phyloP scores from a whole-genome alignment of 2,329 filamentous ascomycete species.

The Aspergillus clavatus region DNA sequence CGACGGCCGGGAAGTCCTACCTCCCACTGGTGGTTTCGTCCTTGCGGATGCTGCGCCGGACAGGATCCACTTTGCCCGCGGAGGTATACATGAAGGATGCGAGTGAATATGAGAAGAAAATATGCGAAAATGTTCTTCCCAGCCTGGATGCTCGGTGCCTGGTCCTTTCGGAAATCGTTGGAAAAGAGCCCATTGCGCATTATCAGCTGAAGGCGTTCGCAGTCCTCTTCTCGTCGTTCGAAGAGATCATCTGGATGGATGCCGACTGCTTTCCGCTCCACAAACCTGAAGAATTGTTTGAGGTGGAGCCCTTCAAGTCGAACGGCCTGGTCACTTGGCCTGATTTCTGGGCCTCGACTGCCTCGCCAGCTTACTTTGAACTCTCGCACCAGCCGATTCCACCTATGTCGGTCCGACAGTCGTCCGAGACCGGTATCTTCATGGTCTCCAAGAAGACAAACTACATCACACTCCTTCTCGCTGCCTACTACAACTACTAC shows the following conservation, averaged over 20 bases:
- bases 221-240: slow-evolving; percentile 54
- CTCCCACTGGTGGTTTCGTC: slow-evolving; percentile 49
- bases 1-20: slow-evolving; percentile 46
- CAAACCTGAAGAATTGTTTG: slow-evolving; percentile 44
- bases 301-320: slow-evolving; percentile 47
- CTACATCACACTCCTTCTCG: slow-evolving; percentile 30
- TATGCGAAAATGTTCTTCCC: slow-evolving; percentile 40
- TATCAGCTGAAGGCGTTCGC: slow-evolving; percentile 55
- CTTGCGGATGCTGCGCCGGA: slow-evolving; percentile 49
- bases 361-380: slow-evolving; percentile 40
- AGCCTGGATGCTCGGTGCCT: slow-evolving; percentile 41
- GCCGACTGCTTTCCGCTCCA: slow-evolving; percentile 51
- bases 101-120: slow-evolving; percentile 36
- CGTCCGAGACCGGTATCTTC: slow-evolving; percentile 35
- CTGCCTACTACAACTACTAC: slow-evolving; percentile 37
- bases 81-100: slow-evolving; percentile 41
- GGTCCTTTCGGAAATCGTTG: slow-evolving; percentile 41
- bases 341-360: slow-evolving; percentile 48
- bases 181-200: slow-evolving; percentile 36
- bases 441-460: slow-evolving; percentile 36
- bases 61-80: slow-evolving; percentile 48
- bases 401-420: slow-evolving; percentile 31
- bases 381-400: slow-evolving; percentile 36
- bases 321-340: slow-evolving; percentile 54
- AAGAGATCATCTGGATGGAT: slow-evolving; percentile 55